Conservation (phyloP, 352 stramenopile species). For the Globisporangium paroecandrum region DNA sequence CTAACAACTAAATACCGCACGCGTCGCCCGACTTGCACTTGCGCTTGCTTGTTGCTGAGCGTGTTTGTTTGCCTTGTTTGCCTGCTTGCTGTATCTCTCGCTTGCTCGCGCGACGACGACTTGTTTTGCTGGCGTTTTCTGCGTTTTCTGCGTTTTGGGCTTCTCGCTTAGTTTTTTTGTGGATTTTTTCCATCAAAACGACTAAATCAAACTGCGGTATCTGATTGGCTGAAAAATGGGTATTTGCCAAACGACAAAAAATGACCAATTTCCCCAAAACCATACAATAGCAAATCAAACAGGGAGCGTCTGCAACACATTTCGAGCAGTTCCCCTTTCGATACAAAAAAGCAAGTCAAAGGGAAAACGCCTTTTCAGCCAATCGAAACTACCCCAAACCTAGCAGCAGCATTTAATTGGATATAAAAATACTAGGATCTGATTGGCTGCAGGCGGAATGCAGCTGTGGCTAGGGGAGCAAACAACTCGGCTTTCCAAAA, state of each 20-base stretch:
- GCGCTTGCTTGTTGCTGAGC: background rate
- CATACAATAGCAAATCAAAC: no score
- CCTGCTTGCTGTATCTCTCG: background rate
- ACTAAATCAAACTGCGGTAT: background rate
- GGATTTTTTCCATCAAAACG: background rate
- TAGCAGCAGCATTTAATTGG: background rate
- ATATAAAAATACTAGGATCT: background rate
- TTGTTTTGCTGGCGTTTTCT: constrained; percentile 10
- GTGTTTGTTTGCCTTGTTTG: background rate
- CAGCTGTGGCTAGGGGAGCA: background rate
- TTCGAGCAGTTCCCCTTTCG: no score
- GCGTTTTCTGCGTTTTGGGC: background rate
- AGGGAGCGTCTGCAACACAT: no score
- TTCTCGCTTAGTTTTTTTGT: background rate
- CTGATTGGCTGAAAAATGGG: background rate
- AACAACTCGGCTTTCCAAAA: no score
- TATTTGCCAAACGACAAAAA: background rate
- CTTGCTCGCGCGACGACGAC: background rate
- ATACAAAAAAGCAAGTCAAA: no score
- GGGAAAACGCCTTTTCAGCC: no score
- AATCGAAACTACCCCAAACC: no score
- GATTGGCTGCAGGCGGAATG: constrained; percentile 5
- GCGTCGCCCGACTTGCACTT: constrained; percentile 1
- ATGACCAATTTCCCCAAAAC: background rate
- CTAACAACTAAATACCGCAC: background rate